Conservation (phyloP, 169 alveolate species). For the Eimeria praecox region DNA sequence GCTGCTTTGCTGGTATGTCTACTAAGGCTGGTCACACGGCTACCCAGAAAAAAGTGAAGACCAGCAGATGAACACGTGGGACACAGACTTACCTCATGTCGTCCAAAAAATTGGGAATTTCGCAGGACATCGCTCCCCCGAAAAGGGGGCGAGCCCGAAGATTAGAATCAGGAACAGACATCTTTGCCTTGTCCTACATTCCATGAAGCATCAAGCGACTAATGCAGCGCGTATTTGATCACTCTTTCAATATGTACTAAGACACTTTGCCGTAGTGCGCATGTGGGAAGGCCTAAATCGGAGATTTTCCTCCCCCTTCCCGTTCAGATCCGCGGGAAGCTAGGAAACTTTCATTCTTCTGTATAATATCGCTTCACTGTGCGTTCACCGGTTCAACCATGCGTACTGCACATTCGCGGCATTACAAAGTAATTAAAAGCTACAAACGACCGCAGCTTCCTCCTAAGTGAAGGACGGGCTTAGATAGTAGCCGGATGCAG, state of each 20-base stretch:
- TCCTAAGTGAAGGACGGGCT: neutral
- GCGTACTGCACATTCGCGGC: neutral
- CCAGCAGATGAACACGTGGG: neutral
- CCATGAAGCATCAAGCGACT: too few species aligned
- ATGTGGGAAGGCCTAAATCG: neutral
- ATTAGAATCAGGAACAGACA: conserved; percentile 8
- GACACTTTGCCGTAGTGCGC: neutral
- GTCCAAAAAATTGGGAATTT: conserved; percentile 20
- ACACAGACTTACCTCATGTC: conserved; percentile 45
- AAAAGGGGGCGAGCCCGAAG: conserved; percentile 55
- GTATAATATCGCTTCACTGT: neutral
- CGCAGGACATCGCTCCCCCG: conserved; percentile 68
- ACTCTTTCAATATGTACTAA: neutral
- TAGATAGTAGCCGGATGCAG: neutral
- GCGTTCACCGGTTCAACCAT: neutral
- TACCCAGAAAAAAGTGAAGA: neutral
- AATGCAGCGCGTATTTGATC: too few species aligned
- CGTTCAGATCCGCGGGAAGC: neutral
- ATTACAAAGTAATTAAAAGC: neutral
- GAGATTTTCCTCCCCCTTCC: neutral
- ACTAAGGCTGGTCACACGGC: neutral
- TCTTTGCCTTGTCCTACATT: neutral
- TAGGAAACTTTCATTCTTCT: neutral
- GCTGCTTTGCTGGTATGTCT: neutral
- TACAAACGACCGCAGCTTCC: neutral